Evolutionary conservation across 768 basidiomycete genomes (phyloP).

Genomic region (Amanita rubescens): DNA sequence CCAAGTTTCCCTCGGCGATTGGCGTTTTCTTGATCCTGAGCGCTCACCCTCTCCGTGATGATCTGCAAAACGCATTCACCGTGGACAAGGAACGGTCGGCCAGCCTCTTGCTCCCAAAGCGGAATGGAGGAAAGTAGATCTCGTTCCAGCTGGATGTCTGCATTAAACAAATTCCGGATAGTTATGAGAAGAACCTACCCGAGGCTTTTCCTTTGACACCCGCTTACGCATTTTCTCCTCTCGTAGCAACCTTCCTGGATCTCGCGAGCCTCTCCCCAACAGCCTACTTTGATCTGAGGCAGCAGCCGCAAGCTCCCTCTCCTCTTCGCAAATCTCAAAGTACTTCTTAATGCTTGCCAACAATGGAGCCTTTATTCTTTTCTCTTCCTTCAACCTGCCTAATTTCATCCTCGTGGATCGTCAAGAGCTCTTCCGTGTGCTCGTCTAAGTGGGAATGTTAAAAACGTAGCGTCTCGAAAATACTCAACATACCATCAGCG

Average conservation of each 20-base stretch:
- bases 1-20: conserved; percentile 27
- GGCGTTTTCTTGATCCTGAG: conserved; percentile 77
- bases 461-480: background rate
- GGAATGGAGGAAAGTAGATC: conserved; percentile 76
- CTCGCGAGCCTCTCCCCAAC: conserved; percentile 71
- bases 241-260: conserved; percentile 78
- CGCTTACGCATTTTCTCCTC: conserved; percentile 98
- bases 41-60: conserved; percentile 65
- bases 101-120: conserved; percentile 75
- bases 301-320: conserved; percentile 77
- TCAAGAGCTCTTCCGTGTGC: conserved; percentile 81
- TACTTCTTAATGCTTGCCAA: conserved; percentile 78
- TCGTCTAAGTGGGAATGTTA: conserved; percentile 45
- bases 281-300: conserved; percentile 79
- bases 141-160: conserved; percentile 64
- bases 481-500: conserved; percentile 56
- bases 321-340: conserved; percentile 84
- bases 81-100: conserved; percentile 74
- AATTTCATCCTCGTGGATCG: conserved; percentile 82
- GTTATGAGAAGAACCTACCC: conserved; percentile 42
- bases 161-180: background rate
- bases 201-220: conserved; percentile 86
- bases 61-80: conserved; percentile 76
- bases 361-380: conserved; percentile 68
- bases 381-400: conserved; percentile 74